These are phyloP conservation scores for Dactylonectria macrodidyma DNA, from an alignment of 2,329 filamentous ascomycete genomes.

Conservation along the genomic window DNA sequence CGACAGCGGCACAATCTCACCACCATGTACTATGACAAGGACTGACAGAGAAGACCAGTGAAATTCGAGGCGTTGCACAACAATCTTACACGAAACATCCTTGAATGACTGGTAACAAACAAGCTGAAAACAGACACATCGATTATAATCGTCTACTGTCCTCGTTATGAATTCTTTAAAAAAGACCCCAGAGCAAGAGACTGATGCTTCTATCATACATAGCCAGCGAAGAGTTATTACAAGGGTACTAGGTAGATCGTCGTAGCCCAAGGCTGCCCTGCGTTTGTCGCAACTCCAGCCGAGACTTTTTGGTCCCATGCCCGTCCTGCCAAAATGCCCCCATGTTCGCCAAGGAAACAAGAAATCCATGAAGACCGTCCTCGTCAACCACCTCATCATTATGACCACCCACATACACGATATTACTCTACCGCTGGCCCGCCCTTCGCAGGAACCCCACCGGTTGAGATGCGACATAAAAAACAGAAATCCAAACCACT, in stretches of 20 bases:
- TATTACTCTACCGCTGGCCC: constrained; percentile 41
- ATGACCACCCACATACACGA: constrained; percentile 48
- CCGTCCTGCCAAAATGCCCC: constrained; percentile 48
- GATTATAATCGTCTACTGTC: constrained; percentile 41
- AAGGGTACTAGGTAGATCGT: constrained; percentile 51
- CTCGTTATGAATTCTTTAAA: constrained; percentile 19
- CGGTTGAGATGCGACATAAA: constrained; percentile 38
- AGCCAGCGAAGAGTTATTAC: constrained; percentile 49
- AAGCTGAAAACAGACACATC: constrained; percentile 22
- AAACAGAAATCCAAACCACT: constrained; percentile 42
- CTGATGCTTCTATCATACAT: constrained; percentile 48
- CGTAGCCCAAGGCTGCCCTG: constrained; percentile 43
- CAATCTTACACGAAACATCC: too few species aligned
- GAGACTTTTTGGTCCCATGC: constrained; percentile 47
- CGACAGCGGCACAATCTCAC: too few species aligned
- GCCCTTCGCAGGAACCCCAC: constrained; percentile 31
- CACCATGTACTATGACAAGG: too few species aligned
- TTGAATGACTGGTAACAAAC: not conserved
- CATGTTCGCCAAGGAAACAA: constrained; percentile 49
- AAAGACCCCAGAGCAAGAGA: constrained; percentile 32
- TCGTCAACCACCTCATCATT: constrained; percentile 51
- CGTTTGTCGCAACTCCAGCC: constrained; percentile 40
- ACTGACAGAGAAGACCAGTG: too few species aligned
- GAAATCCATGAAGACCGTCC: constrained; percentile 47
- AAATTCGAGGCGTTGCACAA: too few species aligned